A percentile compares a stretch with the other conserved stretches of the same genome.
Conservation (phyloP, 2,329 filamentous ascomycete species). For the Ophiocordyceps robertsii region DNA sequence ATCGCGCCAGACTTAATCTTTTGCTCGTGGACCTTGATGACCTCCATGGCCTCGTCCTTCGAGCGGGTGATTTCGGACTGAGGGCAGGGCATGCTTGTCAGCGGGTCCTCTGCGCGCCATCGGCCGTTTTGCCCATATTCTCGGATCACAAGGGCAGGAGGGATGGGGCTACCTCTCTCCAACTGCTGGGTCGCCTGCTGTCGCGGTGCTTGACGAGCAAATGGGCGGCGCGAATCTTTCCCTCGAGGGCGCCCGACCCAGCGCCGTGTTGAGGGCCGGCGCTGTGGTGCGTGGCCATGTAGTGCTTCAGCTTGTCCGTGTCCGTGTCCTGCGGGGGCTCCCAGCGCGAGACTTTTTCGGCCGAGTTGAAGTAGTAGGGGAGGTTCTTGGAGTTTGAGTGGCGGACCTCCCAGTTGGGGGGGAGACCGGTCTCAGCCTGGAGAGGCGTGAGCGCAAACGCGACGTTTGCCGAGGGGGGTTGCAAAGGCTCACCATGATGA, state of each 20-base stretch:
- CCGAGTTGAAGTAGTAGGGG: slow-evolving; percentile 93
- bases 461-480: neutral
- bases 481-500: neutral
- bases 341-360: slow-evolving; percentile 83
- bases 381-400: slow-evolving; percentile 98
- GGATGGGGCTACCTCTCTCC: slow-evolving; percentile 51
- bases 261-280: slow-evolving; percentile 28
- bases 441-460: neutral
- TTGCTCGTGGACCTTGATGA: slow-evolving; percentile 62
- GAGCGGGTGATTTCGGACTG: slow-evolving; percentile 69
- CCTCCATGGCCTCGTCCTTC: slow-evolving; percentile 73
- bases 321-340: slow-evolving; percentile 83
- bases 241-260: slow-evolving; percentile 35
- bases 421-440: slow-evolving; percentile 66
- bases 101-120: neutral
- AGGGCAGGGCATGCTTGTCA: slow-evolving; percentile 1
- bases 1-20: slow-evolving; percentile 59
- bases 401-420: slow-evolving; percentile 84
- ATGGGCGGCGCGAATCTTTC: slow-evolving; percentile 89
- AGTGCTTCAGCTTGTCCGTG: slow-evolving; percentile 81
- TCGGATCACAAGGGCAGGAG: neutral
- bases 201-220: slow-evolving; percentile 86
- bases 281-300: slow-evolving; percentile 84
- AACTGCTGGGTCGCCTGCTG: slow-evolving; percentile 81
- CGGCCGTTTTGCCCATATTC: neutral